These are phyloP conservation scores for Exophiala viscosa DNA, from an alignment of 2,329 filamentous ascomycete genomes.

Conservation along the genomic window DNA sequence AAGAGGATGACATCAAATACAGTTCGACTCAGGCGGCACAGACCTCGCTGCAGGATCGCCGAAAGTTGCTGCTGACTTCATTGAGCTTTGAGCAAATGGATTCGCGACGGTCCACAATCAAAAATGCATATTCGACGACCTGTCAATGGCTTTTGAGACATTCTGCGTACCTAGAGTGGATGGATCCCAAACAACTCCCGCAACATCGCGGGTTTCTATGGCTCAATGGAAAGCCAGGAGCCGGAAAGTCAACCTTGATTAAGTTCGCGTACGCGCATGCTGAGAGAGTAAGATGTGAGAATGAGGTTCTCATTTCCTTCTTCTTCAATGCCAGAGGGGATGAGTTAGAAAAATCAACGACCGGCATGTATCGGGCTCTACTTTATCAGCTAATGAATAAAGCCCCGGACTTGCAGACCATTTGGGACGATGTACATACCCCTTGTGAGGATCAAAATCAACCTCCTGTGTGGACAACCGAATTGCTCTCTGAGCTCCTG, in stretches of 20 bases:
- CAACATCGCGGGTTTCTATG: conserved; percentile 34
- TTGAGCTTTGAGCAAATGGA: conserved; percentile 43
- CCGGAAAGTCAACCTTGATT: conserved; percentile 46
- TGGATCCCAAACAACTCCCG: conserved; percentile 26
- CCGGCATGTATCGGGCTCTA: conserved; percentile 52
- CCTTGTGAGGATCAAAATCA: conserved; percentile 11
- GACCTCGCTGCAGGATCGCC: conserved; percentile 4
- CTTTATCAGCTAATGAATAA: conserved; percentile 45
- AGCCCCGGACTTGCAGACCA: conserved; percentile 35
- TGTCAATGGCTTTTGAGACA: conserved; percentile 43
- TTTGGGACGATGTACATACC: conserved; percentile 21
- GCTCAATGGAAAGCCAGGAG: conserved; percentile 41
- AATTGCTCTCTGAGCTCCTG: conserved; percentile 32
- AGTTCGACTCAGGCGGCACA: not conserved
- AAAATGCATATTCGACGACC: conserved; percentile 37
- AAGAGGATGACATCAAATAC: not conserved
- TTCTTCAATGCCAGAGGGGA: conserved; percentile 51
- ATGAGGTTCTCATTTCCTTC: conserved; percentile 38
- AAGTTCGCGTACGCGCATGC: conserved; percentile 36
- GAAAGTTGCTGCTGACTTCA: conserved; percentile 29
- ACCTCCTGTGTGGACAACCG: conserved; percentile 24
- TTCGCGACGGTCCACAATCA: conserved; percentile 37
- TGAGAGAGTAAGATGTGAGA: conserved; percentile 19
- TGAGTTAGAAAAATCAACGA: conserved; percentile 42
- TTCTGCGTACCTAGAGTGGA: conserved; percentile 39